These are phyloP conservation scores for Cladosporium sphaerospermum DNA, from an alignment of 2,329 filamentous ascomycete species.

Conservation along the genomic window DNA sequence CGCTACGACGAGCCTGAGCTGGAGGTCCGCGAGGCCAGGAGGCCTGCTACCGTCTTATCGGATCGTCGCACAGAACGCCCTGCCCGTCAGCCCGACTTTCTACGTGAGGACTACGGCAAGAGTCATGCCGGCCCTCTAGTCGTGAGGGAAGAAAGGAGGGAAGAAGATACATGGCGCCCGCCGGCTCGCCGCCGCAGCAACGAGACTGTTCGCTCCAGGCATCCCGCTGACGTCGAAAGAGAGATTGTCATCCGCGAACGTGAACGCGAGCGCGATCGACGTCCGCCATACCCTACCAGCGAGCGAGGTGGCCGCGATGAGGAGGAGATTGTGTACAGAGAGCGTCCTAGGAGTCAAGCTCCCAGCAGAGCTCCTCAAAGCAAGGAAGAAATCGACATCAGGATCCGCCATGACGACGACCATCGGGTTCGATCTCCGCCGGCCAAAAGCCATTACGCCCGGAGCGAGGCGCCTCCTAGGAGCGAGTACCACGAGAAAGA, in stretches of 20 bases:
- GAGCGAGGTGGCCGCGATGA: conserved; percentile 23
- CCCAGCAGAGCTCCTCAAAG: conserved; percentile 27
- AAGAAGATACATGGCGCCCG: conserved; percentile 31
- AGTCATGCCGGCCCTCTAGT: conserved; percentile 39
- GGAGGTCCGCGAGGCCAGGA: conserved; percentile 24
- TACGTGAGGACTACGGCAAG: conserved; percentile 45
- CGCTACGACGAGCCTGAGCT: conserved; percentile 40
- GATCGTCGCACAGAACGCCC: conserved; percentile 33
- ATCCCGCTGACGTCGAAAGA: conserved; percentile 7
- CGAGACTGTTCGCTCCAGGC: conserved; percentile 15
- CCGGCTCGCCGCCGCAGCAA: conserved; percentile 23
- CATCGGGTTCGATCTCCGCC: conserved; percentile 25
- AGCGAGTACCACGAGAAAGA: conserved; percentile 24
- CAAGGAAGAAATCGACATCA: conserved; percentile 30
- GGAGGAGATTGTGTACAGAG: conserved; percentile 36
- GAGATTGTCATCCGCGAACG: conserved; percentile 17
- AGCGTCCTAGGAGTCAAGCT: conserved; percentile 24
- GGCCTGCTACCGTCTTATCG: conserved; percentile 26
- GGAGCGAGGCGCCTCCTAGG: conserved; percentile 33
- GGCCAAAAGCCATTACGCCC: conserved; percentile 23
- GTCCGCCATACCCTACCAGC: conserved; percentile 24
- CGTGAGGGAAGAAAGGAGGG: conserved; percentile 38
- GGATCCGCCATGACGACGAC: conserved; percentile 9
- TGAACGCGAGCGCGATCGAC: conserved; percentile 22
- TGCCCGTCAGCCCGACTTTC: conserved; percentile 43